Percentiles rank a stretch among this genome's conserved stretches.
These are phyloP conservation scores for Chytridium lagenaria DNA, from an alignment of 371 early-diverging fungal genomes.

Conservation along the genomic window DNA sequence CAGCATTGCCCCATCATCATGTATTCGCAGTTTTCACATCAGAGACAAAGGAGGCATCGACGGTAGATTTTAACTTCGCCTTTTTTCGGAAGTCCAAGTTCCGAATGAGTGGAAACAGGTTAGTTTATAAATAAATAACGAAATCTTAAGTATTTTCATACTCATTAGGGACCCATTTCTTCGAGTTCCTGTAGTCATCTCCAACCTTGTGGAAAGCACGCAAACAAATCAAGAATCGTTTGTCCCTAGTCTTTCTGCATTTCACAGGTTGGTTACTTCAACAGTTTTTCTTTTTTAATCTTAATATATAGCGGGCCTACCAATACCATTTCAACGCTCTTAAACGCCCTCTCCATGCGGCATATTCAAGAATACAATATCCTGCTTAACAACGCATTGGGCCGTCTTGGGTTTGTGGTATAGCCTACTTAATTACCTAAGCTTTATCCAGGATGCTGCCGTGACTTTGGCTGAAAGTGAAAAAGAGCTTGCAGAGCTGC, in stretches of 20 bases:
- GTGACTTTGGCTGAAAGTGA: neutral
- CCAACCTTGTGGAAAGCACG: conserved; percentile 14
- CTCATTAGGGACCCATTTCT: neutral
- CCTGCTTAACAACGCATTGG: neutral
- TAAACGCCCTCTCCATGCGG: neutral
- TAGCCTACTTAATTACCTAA: neutral
- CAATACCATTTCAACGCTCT: neutral
- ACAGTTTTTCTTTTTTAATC: neutral
- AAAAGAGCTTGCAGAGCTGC: neutral
- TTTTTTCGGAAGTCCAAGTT: neutral
- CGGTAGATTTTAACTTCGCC: neutral
- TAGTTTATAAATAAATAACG: too few species aligned
- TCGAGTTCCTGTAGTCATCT: neutral
- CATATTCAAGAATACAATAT: conserved; percentile 8
- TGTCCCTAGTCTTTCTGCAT: neutral
- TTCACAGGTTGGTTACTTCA: neutral
- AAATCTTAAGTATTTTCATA: neutral
- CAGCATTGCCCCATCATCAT: neutral
- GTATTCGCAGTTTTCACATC: conserved; percentile 3
- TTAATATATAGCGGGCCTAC: neutral
- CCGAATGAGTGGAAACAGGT: too few species aligned
- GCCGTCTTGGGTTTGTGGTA: neutral
- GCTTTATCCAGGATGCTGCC: neutral
- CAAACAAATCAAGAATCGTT: neutral
- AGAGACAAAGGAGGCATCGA: neutral